Evolutionary conservation across 177 flowering plant species (phyloP), one percentile per base, ranked within the genome.

Genomic region (Vitis hybrid): DNA sequence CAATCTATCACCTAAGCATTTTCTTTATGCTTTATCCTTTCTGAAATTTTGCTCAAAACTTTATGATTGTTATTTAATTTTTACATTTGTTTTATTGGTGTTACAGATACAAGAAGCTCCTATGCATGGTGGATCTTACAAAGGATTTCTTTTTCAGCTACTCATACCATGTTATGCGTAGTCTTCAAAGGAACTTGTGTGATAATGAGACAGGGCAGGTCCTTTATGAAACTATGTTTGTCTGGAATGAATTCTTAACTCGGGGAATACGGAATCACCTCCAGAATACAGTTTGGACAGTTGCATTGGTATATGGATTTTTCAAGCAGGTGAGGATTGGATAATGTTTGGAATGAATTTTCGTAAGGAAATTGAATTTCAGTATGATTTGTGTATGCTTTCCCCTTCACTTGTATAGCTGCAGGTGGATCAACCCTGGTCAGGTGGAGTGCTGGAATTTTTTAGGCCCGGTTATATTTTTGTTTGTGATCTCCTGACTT

Each of bases 101-200:
- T 9, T 55, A 11, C 54, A 84, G 87, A 74, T 84, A 80, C 85
- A 84, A 80, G 84, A 84, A 71, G 81, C 87, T 84, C 64, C 75
- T 84, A 18, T 80, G 83, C 76, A 78, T 70, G 51, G 80, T 84
- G 76, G 87, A 84, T 65, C 87, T 84, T 58, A 80, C 87, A 11
- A 84, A 84, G 79, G 87, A 84, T 81, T 84, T 84, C 83, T 84
- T 77, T 72, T 84, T 84, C 70, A 84, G 87, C 78, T 84, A 84
- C 67, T 84, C 87, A 52, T 84, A 84, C 80, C 81, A 82, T 75
- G 72, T 84, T 24, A 84, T 84, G 87, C 74, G 80, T 21, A 80
- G 85, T 73, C 84, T 82, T 71, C 87, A 84, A 65, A 80, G 74
- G 64, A 84, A 84, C 72, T 63, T 84, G 63, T 77, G 73, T 72